A percentile compares a stretch with the other conserved stretches of the same genome.
These are phyloP conservation scores for Pleurotus platypus DNA, from an alignment of 768 basidiomycete species.

Conservation along the genomic window DNA sequence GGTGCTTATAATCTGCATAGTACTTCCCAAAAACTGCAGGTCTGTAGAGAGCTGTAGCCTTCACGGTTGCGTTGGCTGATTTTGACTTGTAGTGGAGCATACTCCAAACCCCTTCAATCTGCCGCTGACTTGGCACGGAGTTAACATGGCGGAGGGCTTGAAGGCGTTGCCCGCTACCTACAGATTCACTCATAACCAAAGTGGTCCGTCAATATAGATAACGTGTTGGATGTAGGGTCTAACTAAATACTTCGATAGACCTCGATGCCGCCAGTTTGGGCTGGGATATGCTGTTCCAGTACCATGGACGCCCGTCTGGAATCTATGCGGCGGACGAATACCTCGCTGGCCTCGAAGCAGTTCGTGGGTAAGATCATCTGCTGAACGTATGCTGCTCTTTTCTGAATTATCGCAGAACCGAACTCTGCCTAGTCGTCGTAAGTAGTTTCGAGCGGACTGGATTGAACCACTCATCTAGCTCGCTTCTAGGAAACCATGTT, in stretches of 20 bases:
- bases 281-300: constrained; percentile 56
- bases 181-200: constrained; percentile 53
- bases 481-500: constrained; percentile 52
- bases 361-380: constrained; percentile 36
- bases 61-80: no score
- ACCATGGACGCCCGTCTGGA: constrained; percentile 54
- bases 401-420: constrained; percentile 31
- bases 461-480: no score
- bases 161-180: constrained; percentile 53
- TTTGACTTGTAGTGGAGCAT: constrained; percentile 22
- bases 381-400: not conserved
- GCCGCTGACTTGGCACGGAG: constrained; percentile 50
- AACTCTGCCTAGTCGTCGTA: constrained; percentile 52
- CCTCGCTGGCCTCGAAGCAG: constrained; percentile 51
- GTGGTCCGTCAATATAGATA: constrained; percentile 27
- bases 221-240: not conserved
- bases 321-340: constrained; percentile 58
- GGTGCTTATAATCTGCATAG: constrained; percentile 18
- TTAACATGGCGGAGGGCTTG: constrained; percentile 55
- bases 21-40: constrained; percentile 42
- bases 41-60: constrained; percentile 6
- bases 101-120: constrained; percentile 43
- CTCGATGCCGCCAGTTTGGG: constrained; percentile 45
- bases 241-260: constrained; percentile 24
- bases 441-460: constrained; percentile 11